A percentile compares a stretch with the other conserved stretches of the same genome.
Evolutionary conservation across 202 grass and related monocot genomes (phyloP).

Genomic region (Saccharum hybrid): DNA sequence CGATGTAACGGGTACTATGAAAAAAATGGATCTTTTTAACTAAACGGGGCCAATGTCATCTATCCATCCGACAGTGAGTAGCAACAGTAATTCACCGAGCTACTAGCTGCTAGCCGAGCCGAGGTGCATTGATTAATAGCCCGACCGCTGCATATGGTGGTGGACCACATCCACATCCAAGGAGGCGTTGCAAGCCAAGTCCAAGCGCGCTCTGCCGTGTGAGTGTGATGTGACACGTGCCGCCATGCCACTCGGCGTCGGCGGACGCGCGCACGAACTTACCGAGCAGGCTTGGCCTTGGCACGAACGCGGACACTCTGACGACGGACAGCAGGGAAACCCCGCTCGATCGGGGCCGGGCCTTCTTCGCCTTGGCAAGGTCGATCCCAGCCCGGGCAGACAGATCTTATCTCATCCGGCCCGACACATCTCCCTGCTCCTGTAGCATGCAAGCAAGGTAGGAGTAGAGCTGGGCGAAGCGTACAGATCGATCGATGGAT

Average conservation of each 20-base stretch:
- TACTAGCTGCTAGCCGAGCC: no score
- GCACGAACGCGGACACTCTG: not conserved
- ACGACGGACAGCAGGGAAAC: not conserved
- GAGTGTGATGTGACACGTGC: constrained; percentile 17
- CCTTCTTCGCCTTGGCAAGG: not conserved
- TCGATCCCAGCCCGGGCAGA: not conserved
- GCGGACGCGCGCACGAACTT: constrained; percentile 15
- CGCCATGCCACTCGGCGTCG: constrained; percentile 33
- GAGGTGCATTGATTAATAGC: no score
- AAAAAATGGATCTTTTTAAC: no score
- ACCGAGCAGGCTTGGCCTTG: no score
- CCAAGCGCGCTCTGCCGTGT: not conserved
- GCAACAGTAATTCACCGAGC: no score
- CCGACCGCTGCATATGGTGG: no score
- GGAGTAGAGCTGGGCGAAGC: not conserved
- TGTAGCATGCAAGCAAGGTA: not conserved
- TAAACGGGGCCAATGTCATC: no score
- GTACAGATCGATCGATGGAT: not conserved
- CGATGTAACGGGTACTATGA: no score
- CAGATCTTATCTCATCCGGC: constrained; percentile 35
- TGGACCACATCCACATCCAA: no score
- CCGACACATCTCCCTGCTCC: constrained; percentile 12
- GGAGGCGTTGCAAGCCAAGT: not conserved
- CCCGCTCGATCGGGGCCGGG: no score
- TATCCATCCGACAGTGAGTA: no score